These are phyloP conservation scores for Cotoneaster glaucophyllus DNA, from an alignment of 306 rosid genomes.

Conservation along the genomic window DNA sequence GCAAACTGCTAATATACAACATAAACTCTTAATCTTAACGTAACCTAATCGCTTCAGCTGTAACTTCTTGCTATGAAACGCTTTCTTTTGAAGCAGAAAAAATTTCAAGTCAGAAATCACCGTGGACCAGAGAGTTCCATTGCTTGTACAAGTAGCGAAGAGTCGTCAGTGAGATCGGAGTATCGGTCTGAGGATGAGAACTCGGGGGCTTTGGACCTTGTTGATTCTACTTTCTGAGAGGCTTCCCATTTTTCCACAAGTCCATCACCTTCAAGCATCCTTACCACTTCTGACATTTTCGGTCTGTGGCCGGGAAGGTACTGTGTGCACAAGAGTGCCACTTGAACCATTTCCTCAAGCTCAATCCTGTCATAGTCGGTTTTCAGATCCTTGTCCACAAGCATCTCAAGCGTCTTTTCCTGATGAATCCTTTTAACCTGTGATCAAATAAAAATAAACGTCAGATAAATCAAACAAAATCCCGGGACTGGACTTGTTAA, in stretches of 20 bases:
- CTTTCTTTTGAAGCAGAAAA: conserved; percentile 12
- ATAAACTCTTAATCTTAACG: conserved; percentile 19
- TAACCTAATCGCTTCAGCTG: conserved; percentile 36
- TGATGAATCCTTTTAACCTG: conserved; percentile 78
- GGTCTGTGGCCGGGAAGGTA: conserved; percentile 81
- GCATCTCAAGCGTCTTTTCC: conserved; percentile 72
- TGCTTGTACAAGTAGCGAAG: conserved; percentile 82
- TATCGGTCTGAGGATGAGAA: conserved; percentile 68
- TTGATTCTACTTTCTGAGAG: conserved; percentile 57
- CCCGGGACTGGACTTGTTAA: too few species aligned
- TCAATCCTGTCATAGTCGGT: conserved; percentile 68
- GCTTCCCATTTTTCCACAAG: conserved; percentile 92
- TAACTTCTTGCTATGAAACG: conserved; percentile 28
- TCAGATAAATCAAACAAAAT: too few species aligned
- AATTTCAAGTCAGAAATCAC: conserved; percentile 22
- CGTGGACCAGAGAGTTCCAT: conserved; percentile 99
- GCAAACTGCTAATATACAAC: conserved; percentile 40
- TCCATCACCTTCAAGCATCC: conserved; percentile 98
- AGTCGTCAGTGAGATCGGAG: conserved; percentile 91
- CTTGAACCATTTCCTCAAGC: conserved; percentile 82
- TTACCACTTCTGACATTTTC: conserved; percentile 82
- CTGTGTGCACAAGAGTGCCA: conserved; percentile 89
- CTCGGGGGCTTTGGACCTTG: conserved; percentile 53
- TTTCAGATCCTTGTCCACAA: conserved; percentile 84
- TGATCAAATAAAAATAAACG: conserved; percentile 3